Percentiles rank a stretch among this genome's conserved stretches.
phyloP scores from a whole-genome alignment of 805 yeast genomes.

The Ogataea chonburiensis region DNA sequence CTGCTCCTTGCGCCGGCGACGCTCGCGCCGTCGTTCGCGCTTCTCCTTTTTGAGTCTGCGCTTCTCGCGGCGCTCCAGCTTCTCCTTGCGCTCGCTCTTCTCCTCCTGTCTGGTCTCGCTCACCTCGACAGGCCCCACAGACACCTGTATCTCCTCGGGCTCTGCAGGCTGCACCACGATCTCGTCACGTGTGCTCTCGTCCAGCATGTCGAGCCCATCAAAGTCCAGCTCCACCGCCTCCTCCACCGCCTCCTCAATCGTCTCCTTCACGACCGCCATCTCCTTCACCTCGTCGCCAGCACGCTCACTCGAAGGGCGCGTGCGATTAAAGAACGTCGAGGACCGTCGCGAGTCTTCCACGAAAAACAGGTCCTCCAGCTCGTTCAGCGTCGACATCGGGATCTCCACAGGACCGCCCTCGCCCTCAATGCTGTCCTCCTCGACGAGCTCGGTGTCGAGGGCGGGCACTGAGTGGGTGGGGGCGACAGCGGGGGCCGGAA shows the following conservation, averaged over 20 bases:
- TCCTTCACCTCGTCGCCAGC: background rate
- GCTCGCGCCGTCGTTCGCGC: slow-evolving; percentile 1
- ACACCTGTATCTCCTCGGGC: too few relatives aligned
- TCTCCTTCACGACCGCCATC: background rate
- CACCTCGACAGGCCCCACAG: too few relatives aligned
- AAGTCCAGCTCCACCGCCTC: slow-evolving; percentile 1
- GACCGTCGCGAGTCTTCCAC: slow-evolving; percentile 30
- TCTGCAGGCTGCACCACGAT: slow-evolving; percentile 6
- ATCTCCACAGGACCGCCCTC: slow-evolving; percentile 33
- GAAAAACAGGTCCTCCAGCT: slow-evolving; percentile 25
- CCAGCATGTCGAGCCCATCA: slow-evolving; percentile 6
- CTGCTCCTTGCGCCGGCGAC: background rate
- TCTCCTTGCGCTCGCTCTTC: slow-evolving; percentile 26
- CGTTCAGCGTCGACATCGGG: slow-evolving; percentile 41
- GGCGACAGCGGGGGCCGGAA: too few relatives aligned
- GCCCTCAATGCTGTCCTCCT: slow-evolving; percentile 28
- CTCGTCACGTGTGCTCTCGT: slow-evolving; percentile 11
- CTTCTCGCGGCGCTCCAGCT: slow-evolving; percentile 5
- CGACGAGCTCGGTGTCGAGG: slow-evolving; percentile 26
- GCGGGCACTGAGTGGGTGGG: slow-evolving; percentile 2
- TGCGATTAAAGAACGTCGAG: slow-evolving; percentile 27
- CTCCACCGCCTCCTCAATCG: slow-evolving; percentile 1
- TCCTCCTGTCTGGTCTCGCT: slow-evolving; percentile 16
- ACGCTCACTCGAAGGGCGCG: slow-evolving; percentile 14
- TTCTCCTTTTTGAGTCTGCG: slow-evolving; percentile 2